These are phyloP conservation scores for Arxiozyma bovina DNA, from an alignment of 1,139 yeast genomes.

Conservation along the genomic window DNA sequence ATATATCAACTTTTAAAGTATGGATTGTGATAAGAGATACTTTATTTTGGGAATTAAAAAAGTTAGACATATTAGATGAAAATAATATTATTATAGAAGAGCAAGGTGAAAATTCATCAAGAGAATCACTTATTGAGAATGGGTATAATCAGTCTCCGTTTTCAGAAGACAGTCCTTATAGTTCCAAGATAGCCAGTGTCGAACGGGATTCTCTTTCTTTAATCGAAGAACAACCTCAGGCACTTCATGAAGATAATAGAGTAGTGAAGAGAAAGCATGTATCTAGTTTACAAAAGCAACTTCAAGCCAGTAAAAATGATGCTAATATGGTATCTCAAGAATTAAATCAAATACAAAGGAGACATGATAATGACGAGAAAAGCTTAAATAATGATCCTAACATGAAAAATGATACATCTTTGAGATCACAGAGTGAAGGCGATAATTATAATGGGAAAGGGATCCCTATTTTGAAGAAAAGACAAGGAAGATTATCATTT, in stretches of 20 bases:
- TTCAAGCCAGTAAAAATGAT: not conserved
- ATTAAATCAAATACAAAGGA: not conserved
- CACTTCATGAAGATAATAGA: constrained; percentile 7
- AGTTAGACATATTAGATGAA: constrained; percentile 5
- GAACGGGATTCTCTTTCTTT: constrained; percentile 4
- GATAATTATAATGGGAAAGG: not conserved
- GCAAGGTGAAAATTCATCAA: not conserved
- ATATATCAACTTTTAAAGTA: constrained; percentile 24
- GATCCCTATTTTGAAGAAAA: constrained; percentile 9
- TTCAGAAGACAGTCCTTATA: constrained; percentile 2
- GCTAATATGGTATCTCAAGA: not conserved
- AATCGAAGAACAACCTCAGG: constrained; percentile 9
- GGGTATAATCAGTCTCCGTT: not conserved
- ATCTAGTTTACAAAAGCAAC: constrained; percentile 5
- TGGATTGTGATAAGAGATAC: constrained; percentile 31
- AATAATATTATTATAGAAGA: not conserved
- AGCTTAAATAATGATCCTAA: constrained; percentile 3
- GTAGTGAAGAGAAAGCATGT: not conserved
- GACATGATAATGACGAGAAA: not conserved
- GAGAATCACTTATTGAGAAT: not conserved
- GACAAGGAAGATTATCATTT: constrained; percentile 8
- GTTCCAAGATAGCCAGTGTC: constrained; percentile 5
- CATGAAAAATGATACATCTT: not conserved
- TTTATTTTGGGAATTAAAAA: constrained; percentile 28
- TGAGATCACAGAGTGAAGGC: not conserved